A percentile compares a stretch with the other conserved stretches of the same genome.
Conservation (phyloP, 805 yeast species). For the Zygosaccharomyces lentus region DNA sequence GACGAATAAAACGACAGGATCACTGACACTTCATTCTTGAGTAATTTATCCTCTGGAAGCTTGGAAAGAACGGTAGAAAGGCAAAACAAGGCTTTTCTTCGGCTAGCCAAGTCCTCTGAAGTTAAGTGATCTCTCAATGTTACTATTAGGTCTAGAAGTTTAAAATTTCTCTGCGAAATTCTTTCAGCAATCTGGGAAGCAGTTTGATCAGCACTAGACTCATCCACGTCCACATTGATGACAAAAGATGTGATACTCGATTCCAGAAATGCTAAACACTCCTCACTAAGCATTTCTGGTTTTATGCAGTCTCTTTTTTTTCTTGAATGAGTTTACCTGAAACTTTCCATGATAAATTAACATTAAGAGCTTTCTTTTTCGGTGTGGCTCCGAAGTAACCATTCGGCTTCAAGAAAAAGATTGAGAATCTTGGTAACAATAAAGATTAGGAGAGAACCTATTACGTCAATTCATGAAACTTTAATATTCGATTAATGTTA, state of each 20-base stretch:
- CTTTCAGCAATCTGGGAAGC: slow-evolving; percentile 31
- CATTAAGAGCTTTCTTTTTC: not conserved
- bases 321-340: not conserved
- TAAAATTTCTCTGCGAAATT: slow-evolving; percentile 26
- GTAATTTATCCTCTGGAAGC: slow-evolving; percentile 31
- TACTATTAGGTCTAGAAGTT: slow-evolving; percentile 51
- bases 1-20: slow-evolving; percentile 51
- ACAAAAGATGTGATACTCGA: slow-evolving; percentile 31
- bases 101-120: slow-evolving; percentile 49
- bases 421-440: too few species aligned
- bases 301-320: slow-evolving; percentile 4
- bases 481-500: too few species aligned
- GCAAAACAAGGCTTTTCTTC: slow-evolving; percentile 48
- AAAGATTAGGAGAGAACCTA: too few species aligned
- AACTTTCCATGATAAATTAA: not conserved
- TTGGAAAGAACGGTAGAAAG: slow-evolving; percentile 38
- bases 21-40: slow-evolving; percentile 39
- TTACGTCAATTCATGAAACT: too few species aligned
- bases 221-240: slow-evolving; percentile 39
- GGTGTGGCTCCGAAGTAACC: not conserved
- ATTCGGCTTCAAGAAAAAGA: not conserved
- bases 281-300: slow-evolving; percentile 14
- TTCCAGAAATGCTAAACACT: not conserved
- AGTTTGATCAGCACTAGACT: slow-evolving; percentile 28
- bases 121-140: slow-evolving; percentile 59